phyloP scores from a whole-genome alignment of 2,329 filamentous ascomycete species.

The Neonectria punicea region DNA sequence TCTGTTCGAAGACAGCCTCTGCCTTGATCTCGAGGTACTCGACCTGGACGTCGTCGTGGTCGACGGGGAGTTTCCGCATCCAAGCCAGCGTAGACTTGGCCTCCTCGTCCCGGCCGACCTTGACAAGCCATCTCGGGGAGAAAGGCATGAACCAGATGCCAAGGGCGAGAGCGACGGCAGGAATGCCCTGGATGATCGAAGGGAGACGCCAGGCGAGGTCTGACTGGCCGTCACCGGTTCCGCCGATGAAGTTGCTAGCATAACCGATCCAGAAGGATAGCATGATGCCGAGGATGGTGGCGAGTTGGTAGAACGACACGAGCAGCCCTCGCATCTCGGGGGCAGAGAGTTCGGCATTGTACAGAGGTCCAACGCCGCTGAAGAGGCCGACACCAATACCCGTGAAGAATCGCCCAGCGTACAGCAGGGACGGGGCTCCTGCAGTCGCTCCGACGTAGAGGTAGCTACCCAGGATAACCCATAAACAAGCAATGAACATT shows the following conservation, averaged over 20 bases:
- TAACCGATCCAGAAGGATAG: conserved; percentile 56
- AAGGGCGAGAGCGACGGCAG: conserved; percentile 63
- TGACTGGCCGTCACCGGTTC: conserved; percentile 53
- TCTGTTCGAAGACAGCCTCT: conserved; percentile 49
- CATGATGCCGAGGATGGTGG: conserved; percentile 56
- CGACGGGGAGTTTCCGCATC: not conserved
- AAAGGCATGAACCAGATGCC: conserved; percentile 65
- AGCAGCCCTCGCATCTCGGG: conserved; percentile 60
- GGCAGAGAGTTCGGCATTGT: conserved; percentile 60
- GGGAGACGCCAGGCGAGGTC: conserved; percentile 58
- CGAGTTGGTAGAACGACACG: conserved; percentile 55
- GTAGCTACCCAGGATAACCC: not conserved
- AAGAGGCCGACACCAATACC: conserved; percentile 56
- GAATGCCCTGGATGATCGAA: conserved; percentile 63
- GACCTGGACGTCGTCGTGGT: not conserved
- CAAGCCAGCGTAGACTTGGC: conserved; percentile 41
- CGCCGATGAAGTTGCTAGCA: conserved; percentile 54
- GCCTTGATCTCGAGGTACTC: conserved; percentile 52
- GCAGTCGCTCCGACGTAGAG: conserved; percentile 55
- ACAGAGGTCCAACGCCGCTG: conserved; percentile 54
- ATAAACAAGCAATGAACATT: not conserved
- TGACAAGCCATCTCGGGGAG: conserved; percentile 49
- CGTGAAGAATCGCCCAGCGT: conserved; percentile 53
- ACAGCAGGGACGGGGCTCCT: not conserved
- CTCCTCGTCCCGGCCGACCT: conserved; percentile 42